Evolutionary conservation across 305 asterid species (phyloP).

Genomic region (Fraxinus angustifolia): DNA sequence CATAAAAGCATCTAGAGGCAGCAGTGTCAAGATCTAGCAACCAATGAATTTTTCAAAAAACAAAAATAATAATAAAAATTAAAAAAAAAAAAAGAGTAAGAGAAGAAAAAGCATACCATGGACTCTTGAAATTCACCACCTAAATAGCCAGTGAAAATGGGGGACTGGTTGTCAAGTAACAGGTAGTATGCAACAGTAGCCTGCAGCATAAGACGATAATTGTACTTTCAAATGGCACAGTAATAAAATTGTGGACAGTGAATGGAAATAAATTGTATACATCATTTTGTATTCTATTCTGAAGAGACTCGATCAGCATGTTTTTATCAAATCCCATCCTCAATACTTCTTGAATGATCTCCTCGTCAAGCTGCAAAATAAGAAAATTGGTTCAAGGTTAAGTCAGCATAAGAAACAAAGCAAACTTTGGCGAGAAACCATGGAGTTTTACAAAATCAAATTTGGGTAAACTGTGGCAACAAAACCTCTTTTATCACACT

Average conservation of each 20-base stretch:
- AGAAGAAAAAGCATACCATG: constrained; percentile 42
- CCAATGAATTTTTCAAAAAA: not conserved
- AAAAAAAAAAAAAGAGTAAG: not conserved
- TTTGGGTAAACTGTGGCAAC: not conserved
- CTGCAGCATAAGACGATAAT: constrained; percentile 36
- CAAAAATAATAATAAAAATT: too few species aligned
- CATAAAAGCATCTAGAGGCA: not conserved
- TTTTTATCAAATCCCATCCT: constrained; percentile 64
- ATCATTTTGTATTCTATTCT: constrained; percentile 75
- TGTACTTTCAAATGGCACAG: not conserved
- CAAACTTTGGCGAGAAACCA: not conserved
- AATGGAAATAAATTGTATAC: constrained; percentile 35
- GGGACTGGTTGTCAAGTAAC: constrained; percentile 65
- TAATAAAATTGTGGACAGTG: constrained; percentile 17
- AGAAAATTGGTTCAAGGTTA: constrained; percentile 18
- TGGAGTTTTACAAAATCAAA: not conserved
- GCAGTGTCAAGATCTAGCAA: not conserved
- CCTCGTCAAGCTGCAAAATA: constrained; percentile 74
- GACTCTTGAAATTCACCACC: constrained; percentile 74
- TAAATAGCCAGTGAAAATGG: constrained; percentile 64
- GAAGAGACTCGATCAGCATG: constrained; percentile 68
- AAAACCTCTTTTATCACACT: not conserved
- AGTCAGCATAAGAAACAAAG: constrained; percentile 1
- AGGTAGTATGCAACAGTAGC: constrained; percentile 90
- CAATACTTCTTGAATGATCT: constrained; percentile 64